Conservation (phyloP, 2,329 filamentous ascomycete genomes). For the Ophiostoma triangulosporum region DNA sequence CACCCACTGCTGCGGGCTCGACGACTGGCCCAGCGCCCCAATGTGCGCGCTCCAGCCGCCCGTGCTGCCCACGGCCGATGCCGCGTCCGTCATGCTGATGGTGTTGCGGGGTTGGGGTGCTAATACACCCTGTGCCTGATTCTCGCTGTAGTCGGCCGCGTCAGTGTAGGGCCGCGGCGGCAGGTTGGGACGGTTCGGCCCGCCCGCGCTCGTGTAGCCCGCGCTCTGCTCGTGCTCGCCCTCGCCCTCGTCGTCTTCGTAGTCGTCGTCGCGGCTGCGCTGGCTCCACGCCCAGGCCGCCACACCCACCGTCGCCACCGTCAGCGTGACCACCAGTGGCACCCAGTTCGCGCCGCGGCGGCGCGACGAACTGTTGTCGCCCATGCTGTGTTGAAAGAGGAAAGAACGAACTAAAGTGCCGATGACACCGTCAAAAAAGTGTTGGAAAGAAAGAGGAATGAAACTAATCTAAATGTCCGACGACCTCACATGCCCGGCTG, state of each 20-base stretch:
- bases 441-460: background rate
- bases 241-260: slow-evolving; percentile 44
- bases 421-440: too few species aligned
- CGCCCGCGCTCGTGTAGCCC: slow-evolving; percentile 14
- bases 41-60: slow-evolving; percentile 61
- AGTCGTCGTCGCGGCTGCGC: slow-evolving; percentile 57
- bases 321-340: slow-evolving; percentile 73
- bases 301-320: slow-evolving; percentile 72
- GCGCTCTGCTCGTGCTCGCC: slow-evolving; percentile 44
- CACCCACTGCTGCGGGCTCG: slow-evolving; percentile 79
- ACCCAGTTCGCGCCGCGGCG: slow-evolving; percentile 65
- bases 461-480: background rate
- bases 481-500: background rate
- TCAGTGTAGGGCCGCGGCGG: slow-evolving; percentile 28
- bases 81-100: slow-evolving; percentile 7
- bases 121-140: slow-evolving; percentile 34
- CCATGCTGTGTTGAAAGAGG: background rate
- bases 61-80: slow-evolving; percentile 26
- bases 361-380: slow-evolving; percentile 40
- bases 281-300: slow-evolving; percentile 93
- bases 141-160: slow-evolving; percentile 34
- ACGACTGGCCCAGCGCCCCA: slow-evolving; percentile 67
- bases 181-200: slow-evolving; percentile 8
- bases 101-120: slow-evolving; percentile 1
- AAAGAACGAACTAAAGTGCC: too few species aligned